Percentiles rank a stretch among this genome's conserved stretches.
Conservation (phyloP, 1,284 basidiomycete genomes). For the Cutaneotrichosporon cutaneum region DNA sequence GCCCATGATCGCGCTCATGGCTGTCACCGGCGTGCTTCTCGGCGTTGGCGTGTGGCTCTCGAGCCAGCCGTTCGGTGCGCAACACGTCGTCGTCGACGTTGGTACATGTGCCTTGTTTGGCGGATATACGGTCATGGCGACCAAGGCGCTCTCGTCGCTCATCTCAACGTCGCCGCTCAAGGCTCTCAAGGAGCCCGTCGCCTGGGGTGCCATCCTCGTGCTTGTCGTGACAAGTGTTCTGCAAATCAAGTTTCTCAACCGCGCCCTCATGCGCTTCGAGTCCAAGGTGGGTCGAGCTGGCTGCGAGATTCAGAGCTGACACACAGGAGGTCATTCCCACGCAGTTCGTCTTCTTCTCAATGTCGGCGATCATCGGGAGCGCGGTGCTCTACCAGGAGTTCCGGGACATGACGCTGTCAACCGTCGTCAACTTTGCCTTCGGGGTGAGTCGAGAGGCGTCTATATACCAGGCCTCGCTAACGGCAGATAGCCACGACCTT, state of each 20-base stretch:
- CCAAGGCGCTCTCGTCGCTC: slow-evolving; percentile 75
- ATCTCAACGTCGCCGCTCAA: slow-evolving; percentile 71
- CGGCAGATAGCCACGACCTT: slow-evolving; percentile 55
- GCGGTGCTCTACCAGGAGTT: slow-evolving; percentile 95
- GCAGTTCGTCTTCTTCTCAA: slow-evolving; percentile 78
- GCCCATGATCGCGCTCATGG: slow-evolving; percentile 72
- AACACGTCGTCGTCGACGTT: slow-evolving; percentile 79
- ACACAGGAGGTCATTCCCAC: slow-evolving; percentile 58
- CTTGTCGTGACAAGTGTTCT: slow-evolving; percentile 76
- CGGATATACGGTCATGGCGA: slow-evolving; percentile 81
- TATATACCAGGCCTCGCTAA: background rate
- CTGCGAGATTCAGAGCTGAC: background rate
- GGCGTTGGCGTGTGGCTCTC: slow-evolving; percentile 60
- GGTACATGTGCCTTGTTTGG: slow-evolving; percentile 63
- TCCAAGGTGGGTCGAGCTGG: slow-evolving; percentile 61
- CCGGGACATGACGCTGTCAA: slow-evolving; percentile 71
- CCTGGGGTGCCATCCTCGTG: slow-evolving; percentile 70
- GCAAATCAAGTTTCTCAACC: slow-evolving; percentile 89
- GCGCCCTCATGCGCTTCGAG: slow-evolving; percentile 83
- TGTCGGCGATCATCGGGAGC: slow-evolving; percentile 78
- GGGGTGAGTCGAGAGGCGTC: slow-evolving; percentile 36
- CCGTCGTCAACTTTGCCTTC: slow-evolving; percentile 61
- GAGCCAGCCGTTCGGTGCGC: slow-evolving; percentile 66
- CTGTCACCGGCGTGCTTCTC: slow-evolving; percentile 61
- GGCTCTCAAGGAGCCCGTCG: slow-evolving; percentile 73